Conservation (phyloP, 345 rosid species). For the Leavenworthia alabamica region DNA sequence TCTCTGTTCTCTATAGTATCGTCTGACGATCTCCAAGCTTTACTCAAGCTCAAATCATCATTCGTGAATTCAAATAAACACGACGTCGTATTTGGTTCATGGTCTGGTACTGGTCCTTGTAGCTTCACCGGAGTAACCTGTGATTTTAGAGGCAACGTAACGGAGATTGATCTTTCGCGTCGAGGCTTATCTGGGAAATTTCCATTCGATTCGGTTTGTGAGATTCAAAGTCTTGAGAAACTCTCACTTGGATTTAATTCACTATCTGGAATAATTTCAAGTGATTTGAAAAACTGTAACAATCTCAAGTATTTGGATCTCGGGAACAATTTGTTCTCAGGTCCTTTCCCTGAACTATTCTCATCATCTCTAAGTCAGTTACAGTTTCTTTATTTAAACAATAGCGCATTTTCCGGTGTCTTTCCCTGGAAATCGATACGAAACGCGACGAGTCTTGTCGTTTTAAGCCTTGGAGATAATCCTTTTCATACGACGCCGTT, state of each 20-base stretch:
- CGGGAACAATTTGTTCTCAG: constrained; percentile 61
- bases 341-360: constrained; percentile 53
- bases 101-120: constrained; percentile 40
- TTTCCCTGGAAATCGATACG: constrained; percentile 67
- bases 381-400: constrained; percentile 48
- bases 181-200: constrained; percentile 38
- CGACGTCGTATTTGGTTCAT: constrained; percentile 42
- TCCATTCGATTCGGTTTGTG: constrained; percentile 51
- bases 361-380: constrained; percentile 46
- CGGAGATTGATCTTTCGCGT: constrained; percentile 60
- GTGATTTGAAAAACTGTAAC: constrained; percentile 44
- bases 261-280: constrained; percentile 36
- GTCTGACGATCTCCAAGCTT: constrained; percentile 52
- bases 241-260: constrained; percentile 67
- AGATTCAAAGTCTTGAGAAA: constrained; percentile 47
- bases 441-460: constrained; percentile 43
- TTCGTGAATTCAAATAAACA: constrained; percentile 29
- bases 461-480: constrained; percentile 66
- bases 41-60: constrained; percentile 44
- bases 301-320: constrained; percentile 60
- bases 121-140: constrained; percentile 64
- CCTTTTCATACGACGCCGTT: constrained; percentile 40
- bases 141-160: constrained; percentile 37
- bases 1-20: constrained; percentile 32
- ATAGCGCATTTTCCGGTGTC: constrained; percentile 51